Evolutionary conservation across 257 asterid genomes (phyloP).

Genomic region (Thymus quinquecostatus): DNA sequence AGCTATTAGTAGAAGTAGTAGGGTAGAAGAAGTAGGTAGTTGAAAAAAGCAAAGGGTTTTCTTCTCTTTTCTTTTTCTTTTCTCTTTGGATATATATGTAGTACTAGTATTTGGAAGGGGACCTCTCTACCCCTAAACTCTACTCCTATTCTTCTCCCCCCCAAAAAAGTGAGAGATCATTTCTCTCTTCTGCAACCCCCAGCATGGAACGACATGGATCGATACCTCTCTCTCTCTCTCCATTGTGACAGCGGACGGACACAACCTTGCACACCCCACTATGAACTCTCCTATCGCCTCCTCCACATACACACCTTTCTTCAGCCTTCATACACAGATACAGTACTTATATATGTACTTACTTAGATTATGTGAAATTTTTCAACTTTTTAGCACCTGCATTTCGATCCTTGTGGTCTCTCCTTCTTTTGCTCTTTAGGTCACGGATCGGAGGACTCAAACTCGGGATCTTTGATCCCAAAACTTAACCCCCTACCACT

Average conservation of each 20-base stretch:
- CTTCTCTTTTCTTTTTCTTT: neutral
- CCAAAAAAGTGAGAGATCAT: conserved; percentile 5
- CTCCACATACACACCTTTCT: too few relatives aligned
- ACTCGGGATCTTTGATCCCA: too few relatives aligned
- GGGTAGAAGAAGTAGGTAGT: too few relatives aligned
- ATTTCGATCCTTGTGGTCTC: too few relatives aligned
- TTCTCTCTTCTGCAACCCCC: neutral
- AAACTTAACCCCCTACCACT: too few relatives aligned
- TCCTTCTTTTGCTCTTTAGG: too few relatives aligned
- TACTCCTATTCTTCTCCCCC: neutral
- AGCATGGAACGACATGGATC: conserved; percentile 6
- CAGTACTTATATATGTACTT: neutral
- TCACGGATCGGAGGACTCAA: too few relatives aligned
- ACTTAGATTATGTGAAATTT: neutral
- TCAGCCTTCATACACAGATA: too few relatives aligned
- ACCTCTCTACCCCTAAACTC: conserved; percentile 22
- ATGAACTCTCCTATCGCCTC: neutral
- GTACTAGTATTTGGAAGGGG: conserved; percentile 13
- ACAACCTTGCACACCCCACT: conserved; percentile 30
- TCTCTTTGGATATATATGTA: too few relatives aligned
- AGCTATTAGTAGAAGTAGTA: too few relatives aligned
- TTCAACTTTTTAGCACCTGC: too few relatives aligned
- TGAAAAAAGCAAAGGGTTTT: neutral
- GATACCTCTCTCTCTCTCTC: conserved; percentile 1
- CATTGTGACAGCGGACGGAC: conserved; percentile 20